Percentiles rank a stretch among this genome's conserved stretches.
Conservation (phyloP, 345 rosid genomes). For the Citrus medica region DNA sequence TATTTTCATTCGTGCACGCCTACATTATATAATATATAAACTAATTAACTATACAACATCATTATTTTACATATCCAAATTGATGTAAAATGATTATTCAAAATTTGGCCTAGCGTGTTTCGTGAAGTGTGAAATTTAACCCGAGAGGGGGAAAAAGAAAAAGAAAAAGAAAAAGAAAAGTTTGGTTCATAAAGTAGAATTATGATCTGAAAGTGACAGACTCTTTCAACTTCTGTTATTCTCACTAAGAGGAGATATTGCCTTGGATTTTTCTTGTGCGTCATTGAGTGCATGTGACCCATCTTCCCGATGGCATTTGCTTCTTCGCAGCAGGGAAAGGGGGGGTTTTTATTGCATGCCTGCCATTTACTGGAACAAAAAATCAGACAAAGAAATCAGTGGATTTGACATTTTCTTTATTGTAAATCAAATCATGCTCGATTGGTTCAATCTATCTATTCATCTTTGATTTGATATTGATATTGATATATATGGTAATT, state of each 20-base stretch:
- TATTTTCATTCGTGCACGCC: too few species aligned
- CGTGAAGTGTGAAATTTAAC: not conserved
- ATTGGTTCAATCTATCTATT: not conserved
- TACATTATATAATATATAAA: too few species aligned
- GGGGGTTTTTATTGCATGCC: not conserved
- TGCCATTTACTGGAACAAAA: not conserved
- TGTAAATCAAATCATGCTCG: constrained; percentile 2
- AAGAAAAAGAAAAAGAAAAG: too few species aligned
- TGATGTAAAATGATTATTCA: too few species aligned
- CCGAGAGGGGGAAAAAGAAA: too few species aligned
- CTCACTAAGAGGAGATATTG: not conserved
- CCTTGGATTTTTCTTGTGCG: not conserved
- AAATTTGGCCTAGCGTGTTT: not conserved
- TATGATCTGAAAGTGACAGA: not conserved
- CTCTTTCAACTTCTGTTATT: too few species aligned
- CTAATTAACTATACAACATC: too few species aligned
- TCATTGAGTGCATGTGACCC: not conserved
- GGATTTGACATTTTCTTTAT: not conserved
- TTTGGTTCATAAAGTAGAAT: too few species aligned
- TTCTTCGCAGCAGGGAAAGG: not conserved
- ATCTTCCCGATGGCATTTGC: not conserved
- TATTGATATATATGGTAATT: not conserved
- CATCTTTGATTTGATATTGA: not conserved
- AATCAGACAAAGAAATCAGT: not conserved
- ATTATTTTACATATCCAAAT: too few species aligned